phyloP scores from a whole-genome alignment of 73 alveolate genomes.

The Stentor coeruleus region DNA sequence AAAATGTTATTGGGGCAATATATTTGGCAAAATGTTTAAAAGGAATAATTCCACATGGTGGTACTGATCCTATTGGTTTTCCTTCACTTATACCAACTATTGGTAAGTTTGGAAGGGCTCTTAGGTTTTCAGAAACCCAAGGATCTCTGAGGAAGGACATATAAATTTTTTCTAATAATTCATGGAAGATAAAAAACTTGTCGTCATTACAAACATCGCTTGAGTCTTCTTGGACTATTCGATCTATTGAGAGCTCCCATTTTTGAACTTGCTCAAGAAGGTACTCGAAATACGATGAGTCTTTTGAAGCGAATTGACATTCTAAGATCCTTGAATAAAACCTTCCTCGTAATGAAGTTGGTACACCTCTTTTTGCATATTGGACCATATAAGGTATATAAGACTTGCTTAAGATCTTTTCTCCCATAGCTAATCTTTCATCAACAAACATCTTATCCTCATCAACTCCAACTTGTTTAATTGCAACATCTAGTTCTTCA shows the following conservation, averaged over 20 bases:
- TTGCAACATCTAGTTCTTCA: constrained; percentile 57
- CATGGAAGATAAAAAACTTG: constrained; percentile 54
- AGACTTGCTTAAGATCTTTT: constrained; percentile 45
- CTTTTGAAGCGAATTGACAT: constrained; percentile 49
- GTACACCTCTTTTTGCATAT: constrained; percentile 67
- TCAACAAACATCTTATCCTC: constrained; percentile 63
- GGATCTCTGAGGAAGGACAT: constrained; percentile 50
- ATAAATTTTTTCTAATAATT: constrained; percentile 35
- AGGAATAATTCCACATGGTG: constrained; percentile 65
- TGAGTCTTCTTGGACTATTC: constrained; percentile 39
- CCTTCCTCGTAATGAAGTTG: constrained; percentile 52
- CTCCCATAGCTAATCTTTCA: constrained; percentile 61
- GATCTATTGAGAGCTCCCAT: constrained; percentile 62
- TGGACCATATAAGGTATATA: constrained; percentile 50
- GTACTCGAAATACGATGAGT: constrained; percentile 38
- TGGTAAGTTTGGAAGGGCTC: constrained; percentile 56
- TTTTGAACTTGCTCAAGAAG: constrained; percentile 52
- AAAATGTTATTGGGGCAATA: constrained; percentile 44
- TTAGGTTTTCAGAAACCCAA: constrained; percentile 41
- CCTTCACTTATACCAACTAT: constrained; percentile 51
- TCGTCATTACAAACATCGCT: constrained; percentile 60
- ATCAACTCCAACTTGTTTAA: constrained; percentile 69
- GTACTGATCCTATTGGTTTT: constrained; percentile 50
- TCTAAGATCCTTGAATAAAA: constrained; percentile 51
- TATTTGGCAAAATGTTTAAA: constrained; percentile 42